phyloP scores from a whole-genome alignment of 2,329 filamentous ascomycete species.

The Cordyceps cateniannulata region DNA sequence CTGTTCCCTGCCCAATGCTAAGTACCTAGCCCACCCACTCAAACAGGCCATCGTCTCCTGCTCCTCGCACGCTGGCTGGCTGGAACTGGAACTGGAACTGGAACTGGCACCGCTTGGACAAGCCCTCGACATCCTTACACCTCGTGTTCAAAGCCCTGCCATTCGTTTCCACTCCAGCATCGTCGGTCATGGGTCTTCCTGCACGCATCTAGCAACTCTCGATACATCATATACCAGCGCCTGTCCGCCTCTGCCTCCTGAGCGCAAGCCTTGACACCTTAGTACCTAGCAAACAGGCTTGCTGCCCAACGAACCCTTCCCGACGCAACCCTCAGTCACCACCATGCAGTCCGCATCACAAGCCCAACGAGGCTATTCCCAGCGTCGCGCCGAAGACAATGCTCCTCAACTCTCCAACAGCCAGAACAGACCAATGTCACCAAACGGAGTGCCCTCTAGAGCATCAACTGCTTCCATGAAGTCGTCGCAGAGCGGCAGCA shows the following conservation, averaged over 20 bases:
- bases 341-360: slow-evolving; percentile 4
- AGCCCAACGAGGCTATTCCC: slow-evolving; percentile 7
- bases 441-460: slow-evolving; percentile 6
- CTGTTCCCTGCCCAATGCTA: too few relatives aligned
- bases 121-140: not conserved
- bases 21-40: slow-evolving; percentile 1
- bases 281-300: not conserved
- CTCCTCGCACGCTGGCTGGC: not conserved
- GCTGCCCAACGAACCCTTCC: not conserved
- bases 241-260: not conserved
- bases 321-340: not conserved
- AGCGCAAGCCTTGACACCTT: not conserved
- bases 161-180: slow-evolving; percentile 1
- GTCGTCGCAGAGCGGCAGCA: slow-evolving; percentile 7
- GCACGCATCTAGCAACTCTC: not conserved
- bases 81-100: too few relatives aligned
- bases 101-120: not conserved
- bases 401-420: not conserved
- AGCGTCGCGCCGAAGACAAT: slow-evolving; percentile 4
- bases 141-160: slow-evolving; percentile 7
- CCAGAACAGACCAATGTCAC: slow-evolving; percentile 8
- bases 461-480: slow-evolving; percentile 9
- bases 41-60: slow-evolving; percentile 7
- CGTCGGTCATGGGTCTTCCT: not conserved
- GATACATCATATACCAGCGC: not conserved